phyloP scores from a whole-genome alignment of 208 protist species.

The Trypanosoma melophagium region DNA sequence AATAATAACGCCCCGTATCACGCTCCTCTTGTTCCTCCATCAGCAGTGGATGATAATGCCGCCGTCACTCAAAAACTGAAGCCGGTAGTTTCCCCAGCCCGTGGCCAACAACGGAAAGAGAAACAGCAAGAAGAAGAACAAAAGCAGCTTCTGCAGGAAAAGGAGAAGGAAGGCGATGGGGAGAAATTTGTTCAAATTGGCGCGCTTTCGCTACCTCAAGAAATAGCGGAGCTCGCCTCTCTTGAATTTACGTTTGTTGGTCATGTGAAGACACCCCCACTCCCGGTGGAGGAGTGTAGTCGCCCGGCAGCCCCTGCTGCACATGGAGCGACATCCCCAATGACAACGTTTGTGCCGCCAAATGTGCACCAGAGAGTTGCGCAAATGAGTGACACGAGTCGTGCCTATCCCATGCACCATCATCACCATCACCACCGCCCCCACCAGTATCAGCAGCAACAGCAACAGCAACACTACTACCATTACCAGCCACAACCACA shows the following conservation, averaged over 20 bases:
- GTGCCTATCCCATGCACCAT: slow-evolving; percentile 6
- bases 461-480: slow-evolving; percentile 7
- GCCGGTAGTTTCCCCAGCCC: neutral
- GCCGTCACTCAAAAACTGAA: neutral
- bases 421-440: slow-evolving; percentile 27
- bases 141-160: neutral
- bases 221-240: slow-evolving; percentile 27
- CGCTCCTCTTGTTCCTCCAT: slow-evolving; percentile 6
- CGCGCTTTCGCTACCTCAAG: slow-evolving; percentile 47
- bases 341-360: slow-evolving; percentile 4
- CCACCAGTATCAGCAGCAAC: slow-evolving; percentile 29
- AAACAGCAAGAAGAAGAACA: neutral
- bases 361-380: slow-evolving; percentile 5
- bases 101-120: neutral
- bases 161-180: neutral
- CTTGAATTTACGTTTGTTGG: slow-evolving; percentile 32
- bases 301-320: neutral
- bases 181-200: slow-evolving; percentile 26
- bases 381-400: neutral
- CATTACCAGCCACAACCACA: slow-evolving; percentile 13
- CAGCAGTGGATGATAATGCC: neutral
- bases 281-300: slow-evolving; percentile 16
- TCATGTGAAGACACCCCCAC: slow-evolving; percentile 13
- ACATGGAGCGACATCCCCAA: neutral
- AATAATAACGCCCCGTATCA: neutral